These are phyloP conservation scores for Penicillium rolfsii DNA, from an alignment of 2,329 filamentous ascomycete genomes.

Conservation along the genomic window DNA sequence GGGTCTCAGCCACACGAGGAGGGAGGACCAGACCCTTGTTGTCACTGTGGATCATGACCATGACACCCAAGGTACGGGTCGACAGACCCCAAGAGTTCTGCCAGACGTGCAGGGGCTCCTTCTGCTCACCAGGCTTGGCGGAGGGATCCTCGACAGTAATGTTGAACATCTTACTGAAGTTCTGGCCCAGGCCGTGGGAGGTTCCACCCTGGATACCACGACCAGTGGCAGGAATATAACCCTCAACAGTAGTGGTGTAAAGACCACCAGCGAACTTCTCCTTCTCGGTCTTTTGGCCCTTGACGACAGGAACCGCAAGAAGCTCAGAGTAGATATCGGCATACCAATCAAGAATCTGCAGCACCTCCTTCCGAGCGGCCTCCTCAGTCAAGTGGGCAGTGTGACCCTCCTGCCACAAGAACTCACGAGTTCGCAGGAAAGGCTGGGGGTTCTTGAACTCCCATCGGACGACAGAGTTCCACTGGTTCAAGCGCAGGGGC, in stretches of 20 bases:
- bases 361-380: constrained; percentile 79
- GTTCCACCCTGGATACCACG: constrained; percentile 96
- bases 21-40: constrained; percentile 94
- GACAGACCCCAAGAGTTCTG: constrained; percentile 99
- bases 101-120: constrained; percentile 78
- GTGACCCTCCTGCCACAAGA: constrained; percentile 98
- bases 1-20: constrained; percentile 82
- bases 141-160: constrained; percentile 93
- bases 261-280: constrained; percentile 97
- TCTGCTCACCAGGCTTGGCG: constrained; percentile 63
- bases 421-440: constrained; percentile 91
- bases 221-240: constrained; percentile 93
- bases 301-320: constrained; percentile 90
- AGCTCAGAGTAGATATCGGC: constrained; percentile 90
- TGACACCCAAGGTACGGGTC: constrained; percentile 95
- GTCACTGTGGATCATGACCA: constrained; percentile 98
- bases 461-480: constrained; percentile 88
- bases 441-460: constrained; percentile 89
- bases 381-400: constrained; percentile 86
- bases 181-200: constrained; percentile 92
- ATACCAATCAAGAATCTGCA: constrained; percentile 92
- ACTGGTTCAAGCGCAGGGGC: constrained; percentile 92
- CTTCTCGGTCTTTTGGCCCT: constrained; percentile 92
- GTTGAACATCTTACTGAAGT: constrained; percentile 99
- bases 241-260: constrained; percentile 96